phyloP scores from a whole-genome alignment of 1,284 basidiomycete genomes.

The Cystobasidiaceae sp. region DNA sequence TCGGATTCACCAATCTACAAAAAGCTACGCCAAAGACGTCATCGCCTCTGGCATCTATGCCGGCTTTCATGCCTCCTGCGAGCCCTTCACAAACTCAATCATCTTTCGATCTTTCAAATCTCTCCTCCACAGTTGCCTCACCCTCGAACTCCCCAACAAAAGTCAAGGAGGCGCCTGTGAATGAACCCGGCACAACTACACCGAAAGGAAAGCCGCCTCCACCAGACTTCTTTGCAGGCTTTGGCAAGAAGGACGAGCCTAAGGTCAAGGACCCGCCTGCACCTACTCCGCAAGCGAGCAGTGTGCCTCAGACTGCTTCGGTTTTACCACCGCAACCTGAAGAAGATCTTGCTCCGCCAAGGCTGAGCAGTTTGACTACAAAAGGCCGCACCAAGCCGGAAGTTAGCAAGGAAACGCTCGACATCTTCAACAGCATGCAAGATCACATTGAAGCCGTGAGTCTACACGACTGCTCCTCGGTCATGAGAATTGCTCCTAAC shows the following conservation, averaged over 20 bases:
- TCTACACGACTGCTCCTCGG: neutral
- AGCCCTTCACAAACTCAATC: constrained; percentile 19
- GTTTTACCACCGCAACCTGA: neutral
- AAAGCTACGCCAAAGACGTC: constrained; percentile 25
- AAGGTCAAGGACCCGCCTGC: neutral
- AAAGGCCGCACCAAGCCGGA: neutral
- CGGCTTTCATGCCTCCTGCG: constrained; percentile 15
- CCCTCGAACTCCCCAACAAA: neutral
- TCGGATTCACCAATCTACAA: constrained; percentile 21
- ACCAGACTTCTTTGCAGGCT: neutral
- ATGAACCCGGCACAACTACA: neutral
- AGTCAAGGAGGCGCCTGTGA: neutral
- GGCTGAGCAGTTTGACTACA: neutral
- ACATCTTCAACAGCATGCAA: constrained; percentile 26
- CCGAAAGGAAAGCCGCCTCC: neutral
- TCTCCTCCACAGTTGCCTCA: constrained; percentile 1
- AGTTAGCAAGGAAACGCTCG: constrained; percentile 7
- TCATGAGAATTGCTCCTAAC: neutral
- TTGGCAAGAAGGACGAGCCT: neutral
- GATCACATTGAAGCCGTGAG: constrained; percentile 24
- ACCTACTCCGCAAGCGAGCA: neutral
- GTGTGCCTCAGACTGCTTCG: neutral
- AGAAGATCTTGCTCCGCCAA: neutral
- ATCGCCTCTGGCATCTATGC: constrained; percentile 24
- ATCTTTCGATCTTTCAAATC: constrained; percentile 12